A percentile compares a stretch with the other conserved stretches of the same genome.
phyloP scores from a whole-genome alignment of 1,284 basidiomycete genomes.

The Boletus sp. region DNA sequence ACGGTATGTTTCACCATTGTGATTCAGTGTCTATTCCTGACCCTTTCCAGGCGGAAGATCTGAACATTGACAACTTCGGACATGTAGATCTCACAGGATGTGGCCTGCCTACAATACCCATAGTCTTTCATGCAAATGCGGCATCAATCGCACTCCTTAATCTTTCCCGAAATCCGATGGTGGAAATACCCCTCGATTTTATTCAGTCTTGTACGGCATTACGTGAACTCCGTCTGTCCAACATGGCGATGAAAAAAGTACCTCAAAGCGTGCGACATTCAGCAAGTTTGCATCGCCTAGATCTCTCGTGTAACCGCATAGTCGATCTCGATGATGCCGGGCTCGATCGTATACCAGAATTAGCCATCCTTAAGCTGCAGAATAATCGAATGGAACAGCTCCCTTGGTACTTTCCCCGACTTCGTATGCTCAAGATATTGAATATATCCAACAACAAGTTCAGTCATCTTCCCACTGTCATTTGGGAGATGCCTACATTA shows the following conservation, averaged over 20 bases:
- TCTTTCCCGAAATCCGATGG: constrained; percentile 93
- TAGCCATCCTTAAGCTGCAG: constrained; percentile 80
- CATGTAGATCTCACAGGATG: constrained; percentile 85
- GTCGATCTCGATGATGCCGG: constrained; percentile 87
- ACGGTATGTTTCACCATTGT: constrained; percentile 49
- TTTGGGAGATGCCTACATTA: constrained; percentile 77
- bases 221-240: constrained; percentile 86
- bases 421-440: constrained; percentile 75
- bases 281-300: constrained; percentile 78
- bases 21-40: constrained; percentile 12
- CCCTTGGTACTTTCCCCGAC: constrained; percentile 82
- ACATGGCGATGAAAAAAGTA: constrained; percentile 95
- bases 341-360: constrained; percentile 76
- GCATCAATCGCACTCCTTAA: constrained; percentile 87
- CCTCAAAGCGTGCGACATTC: constrained; percentile 85
- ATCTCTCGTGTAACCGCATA: constrained; percentile 94
- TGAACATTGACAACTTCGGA: constrained; percentile 77
- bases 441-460: constrained; percentile 99
- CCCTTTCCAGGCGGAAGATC: constrained; percentile 63
- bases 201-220: constrained; percentile 88
- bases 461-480: constrained; percentile 74
- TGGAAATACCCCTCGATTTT: constrained; percentile 97
- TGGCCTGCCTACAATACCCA: constrained; percentile 89
- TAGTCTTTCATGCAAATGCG: constrained; percentile 87
- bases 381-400: constrained; percentile 93